phyloP scores from a whole-genome alignment of 371 early-diverging fungal genomes.

The Mortierella sp. region DNA sequence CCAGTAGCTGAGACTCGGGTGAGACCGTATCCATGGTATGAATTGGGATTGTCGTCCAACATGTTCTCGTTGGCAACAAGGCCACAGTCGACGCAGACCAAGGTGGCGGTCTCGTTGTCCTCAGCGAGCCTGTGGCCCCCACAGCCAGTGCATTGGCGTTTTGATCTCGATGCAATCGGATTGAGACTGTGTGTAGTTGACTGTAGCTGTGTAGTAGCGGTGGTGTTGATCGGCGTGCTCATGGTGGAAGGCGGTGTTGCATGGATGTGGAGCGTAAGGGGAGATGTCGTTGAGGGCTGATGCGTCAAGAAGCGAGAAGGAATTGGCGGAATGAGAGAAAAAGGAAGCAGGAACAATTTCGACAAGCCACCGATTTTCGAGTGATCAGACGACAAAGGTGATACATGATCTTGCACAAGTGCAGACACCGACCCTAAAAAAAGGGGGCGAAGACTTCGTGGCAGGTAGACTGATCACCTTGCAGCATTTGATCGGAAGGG shows the following conservation, averaged over 20 bases:
- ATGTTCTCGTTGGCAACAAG: neutral
- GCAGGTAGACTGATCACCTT: neutral
- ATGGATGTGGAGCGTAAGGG: neutral
- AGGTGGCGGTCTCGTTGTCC: neutral
- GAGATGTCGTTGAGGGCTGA: neutral
- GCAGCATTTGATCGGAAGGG: neutral
- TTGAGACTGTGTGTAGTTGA: neutral
- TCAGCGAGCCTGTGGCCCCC: neutral
- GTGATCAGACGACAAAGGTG: neutral
- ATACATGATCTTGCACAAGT: neutral
- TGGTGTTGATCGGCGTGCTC: neutral
- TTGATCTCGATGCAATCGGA: neutral
- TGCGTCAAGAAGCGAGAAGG: neutral
- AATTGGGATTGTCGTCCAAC: neutral
- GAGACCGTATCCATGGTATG: neutral
- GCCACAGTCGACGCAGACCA: slow-evolving; percentile 8
- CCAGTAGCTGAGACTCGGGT: neutral
- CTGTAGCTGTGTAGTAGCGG: neutral
- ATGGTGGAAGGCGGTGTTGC: neutral
- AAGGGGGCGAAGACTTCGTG: no score
- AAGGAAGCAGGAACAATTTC: neutral
- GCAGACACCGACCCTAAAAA: no score
- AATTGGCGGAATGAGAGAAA: neutral
- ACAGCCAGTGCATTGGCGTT: neutral
- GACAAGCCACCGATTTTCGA: neutral